Evolutionary conservation across 2,329 filamentous ascomycete genomes (phyloP), one percentile per base, ranked within the genome.

Genomic region (Arachnomyces sp.): DNA sequence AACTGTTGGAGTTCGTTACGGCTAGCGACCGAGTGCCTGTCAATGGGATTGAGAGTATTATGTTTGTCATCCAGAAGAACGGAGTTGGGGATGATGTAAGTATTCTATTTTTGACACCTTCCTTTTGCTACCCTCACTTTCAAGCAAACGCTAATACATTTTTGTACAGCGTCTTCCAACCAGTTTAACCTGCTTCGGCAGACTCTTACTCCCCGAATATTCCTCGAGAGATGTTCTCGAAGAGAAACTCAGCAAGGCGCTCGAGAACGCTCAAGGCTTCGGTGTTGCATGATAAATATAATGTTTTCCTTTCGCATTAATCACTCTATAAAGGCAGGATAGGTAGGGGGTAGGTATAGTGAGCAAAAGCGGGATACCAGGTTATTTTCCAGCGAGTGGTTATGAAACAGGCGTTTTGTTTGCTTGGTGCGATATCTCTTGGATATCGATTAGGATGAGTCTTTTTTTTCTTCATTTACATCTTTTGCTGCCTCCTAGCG

Each of bases 111-210:
- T 28, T 42, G 5, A 17, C 31, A 28, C 13, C 21, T 29, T 33
- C 17, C 13, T n/a, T 30, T 39, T 18, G 37, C 4, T 37, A 9
- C 15, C 21, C 9, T 5, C 21, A 9, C 21, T 25, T 25, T 5
- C 5, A 25, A 25, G 9, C 9, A 5, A 9, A 25, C 21, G 21
- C 21, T 25, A 25, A 25, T 25, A 25, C 5, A 31, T 45, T 32
- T 47, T 46, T 6, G 12, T 44, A 30, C 40, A 66, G 61, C 59
- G 68, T 50, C 59, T 98, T 52, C 92, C 92, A 3, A 94, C 84
- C 4, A 90, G 86, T 45, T 83, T 88, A 54, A 98, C 92, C 0
- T 98, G 92, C 62, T 96, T 95, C 65, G 87, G 90, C 2, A 89
- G 85, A 35, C 65, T 98, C 34, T 66, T 94, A 48, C 62, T 98